A percentile compares a stretch with the other conserved stretches of the same genome.
Conservation (phyloP, 2,329 filamentous ascomycete species). For the Byssoonygena ceratinophila region DNA sequence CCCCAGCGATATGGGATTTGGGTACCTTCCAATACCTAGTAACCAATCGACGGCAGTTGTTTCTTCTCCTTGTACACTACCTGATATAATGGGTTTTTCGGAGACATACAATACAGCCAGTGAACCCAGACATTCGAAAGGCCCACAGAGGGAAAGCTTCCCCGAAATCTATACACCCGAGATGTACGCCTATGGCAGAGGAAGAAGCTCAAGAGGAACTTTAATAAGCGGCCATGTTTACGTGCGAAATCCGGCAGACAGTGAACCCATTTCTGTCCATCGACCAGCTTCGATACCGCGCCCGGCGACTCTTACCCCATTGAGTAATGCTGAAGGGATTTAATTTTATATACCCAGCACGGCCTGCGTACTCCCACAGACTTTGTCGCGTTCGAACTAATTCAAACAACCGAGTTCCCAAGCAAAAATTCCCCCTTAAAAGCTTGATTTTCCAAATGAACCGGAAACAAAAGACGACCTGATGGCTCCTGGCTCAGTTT, state of each 20-base stretch:
- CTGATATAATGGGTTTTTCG: background rate
- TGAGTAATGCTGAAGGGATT: background rate
- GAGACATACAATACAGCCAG: conserved; percentile 1
- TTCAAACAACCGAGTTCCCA: background rate
- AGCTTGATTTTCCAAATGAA: too few relatives aligned
- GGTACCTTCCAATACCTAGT: conserved; percentile 17
- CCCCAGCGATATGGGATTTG: conserved; percentile 14
- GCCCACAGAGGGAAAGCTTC: background rate
- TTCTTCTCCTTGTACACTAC: background rate
- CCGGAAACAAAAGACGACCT: too few relatives aligned
- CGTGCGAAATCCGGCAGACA: background rate
- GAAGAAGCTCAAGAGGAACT: background rate
- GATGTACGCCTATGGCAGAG: conserved; percentile 8
- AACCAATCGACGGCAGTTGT: conserved; percentile 5
- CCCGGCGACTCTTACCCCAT: background rate
- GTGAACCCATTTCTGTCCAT: background rate
- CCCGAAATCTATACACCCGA: conserved; percentile 6
- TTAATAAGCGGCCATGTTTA: conserved; percentile 12
- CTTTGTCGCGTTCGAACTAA: background rate
- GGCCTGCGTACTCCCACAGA: background rate
- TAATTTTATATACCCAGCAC: background rate
- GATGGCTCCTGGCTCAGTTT: too few relatives aligned
- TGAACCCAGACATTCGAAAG: background rate
- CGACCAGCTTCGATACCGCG: background rate
- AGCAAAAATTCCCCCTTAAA: too few relatives aligned